These are phyloP conservation scores for Syzygium oleosum DNA, from an alignment of 345 rosid genomes.

Conservation along the genomic window DNA sequence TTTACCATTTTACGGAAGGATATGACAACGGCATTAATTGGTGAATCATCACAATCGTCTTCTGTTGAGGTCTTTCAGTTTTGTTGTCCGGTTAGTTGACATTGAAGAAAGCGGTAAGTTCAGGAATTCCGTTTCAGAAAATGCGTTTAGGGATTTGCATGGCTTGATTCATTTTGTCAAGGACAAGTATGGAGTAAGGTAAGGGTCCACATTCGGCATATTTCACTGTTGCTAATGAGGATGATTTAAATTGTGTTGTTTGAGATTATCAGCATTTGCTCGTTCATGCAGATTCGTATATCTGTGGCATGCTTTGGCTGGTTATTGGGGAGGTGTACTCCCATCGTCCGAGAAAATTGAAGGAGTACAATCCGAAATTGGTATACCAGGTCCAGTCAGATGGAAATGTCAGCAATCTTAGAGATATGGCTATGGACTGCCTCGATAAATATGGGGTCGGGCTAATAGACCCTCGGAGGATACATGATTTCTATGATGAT, in stretches of 20 bases:
- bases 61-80: slow-evolving; percentile 19
- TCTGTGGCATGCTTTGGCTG: slow-evolving; percentile 53
- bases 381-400: slow-evolving; percentile 39
- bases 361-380: slow-evolving; percentile 38
- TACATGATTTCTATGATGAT: slow-evolving; percentile 35
- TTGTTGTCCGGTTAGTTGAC: slow-evolving; percentile 39
- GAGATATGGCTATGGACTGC: slow-evolving; percentile 27
- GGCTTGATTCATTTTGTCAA: slow-evolving; percentile 27
- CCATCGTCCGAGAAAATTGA: slow-evolving; percentile 41
- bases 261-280: background rate
- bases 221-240: background rate
- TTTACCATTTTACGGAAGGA: background rate
- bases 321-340: slow-evolving; percentile 59
- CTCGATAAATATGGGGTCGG: slow-evolving; percentile 37
- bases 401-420: slow-evolving; percentile 20
- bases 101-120: slow-evolving; percentile 49
- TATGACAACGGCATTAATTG: background rate
- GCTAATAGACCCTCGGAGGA: slow-evolving; percentile 26
- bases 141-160: slow-evolving; percentile 8
- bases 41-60: background rate
- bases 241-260: background rate
- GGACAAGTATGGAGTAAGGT: slow-evolving; percentile 30
- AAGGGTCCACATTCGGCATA: background rate
- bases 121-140: slow-evolving; percentile 20
- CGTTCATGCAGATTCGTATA: slow-evolving; percentile 38